These are phyloP conservation scores for Xerocomus spinulosus DNA, from an alignment of 768 basidiomycete species.

Conservation along the genomic window DNA sequence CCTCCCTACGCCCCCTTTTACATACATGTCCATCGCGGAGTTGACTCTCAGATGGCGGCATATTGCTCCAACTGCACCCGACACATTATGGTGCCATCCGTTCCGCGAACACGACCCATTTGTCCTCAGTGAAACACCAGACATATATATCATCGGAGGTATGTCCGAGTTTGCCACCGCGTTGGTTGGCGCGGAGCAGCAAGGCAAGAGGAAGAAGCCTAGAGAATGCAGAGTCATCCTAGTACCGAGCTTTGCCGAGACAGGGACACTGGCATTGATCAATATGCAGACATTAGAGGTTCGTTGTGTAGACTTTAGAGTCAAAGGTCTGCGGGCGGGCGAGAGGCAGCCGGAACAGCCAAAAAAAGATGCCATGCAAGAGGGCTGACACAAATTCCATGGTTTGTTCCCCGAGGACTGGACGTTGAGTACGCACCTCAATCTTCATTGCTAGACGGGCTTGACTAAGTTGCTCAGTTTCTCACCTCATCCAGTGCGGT, in stretches of 20 bases:
- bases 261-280: slow-evolving; percentile 73
- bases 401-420: too few species aligned
- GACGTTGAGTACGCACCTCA: too few species aligned
- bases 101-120: slow-evolving; percentile 88
- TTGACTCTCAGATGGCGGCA: slow-evolving; percentile 90
- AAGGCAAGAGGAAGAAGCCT: slow-evolving; percentile 20
- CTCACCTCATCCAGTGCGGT: neutral
- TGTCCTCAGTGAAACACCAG: slow-evolving; percentile 77
- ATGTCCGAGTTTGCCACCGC: slow-evolving; percentile 80
- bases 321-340: slow-evolving; percentile 30
- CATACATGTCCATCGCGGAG: slow-evolving; percentile 69
- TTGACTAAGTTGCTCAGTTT: neutral
- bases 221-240: slow-evolving; percentile 68
- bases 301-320: slow-evolving; percentile 53
- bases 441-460: too few species aligned
- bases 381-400: slow-evolving; percentile 17
- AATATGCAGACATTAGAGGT: slow-evolving; percentile 75
- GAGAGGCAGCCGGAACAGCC: slow-evolving; percentile 8
- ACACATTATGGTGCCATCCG: slow-evolving; percentile 98
- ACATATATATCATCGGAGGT: slow-evolving; percentile 90
- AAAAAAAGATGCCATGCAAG: slow-evolving; percentile 21
- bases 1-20: slow-evolving; percentile 63
- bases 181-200: slow-evolving; percentile 44
- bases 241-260: slow-evolving; percentile 75
- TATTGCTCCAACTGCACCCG: slow-evolving; percentile 97